Percentiles rank a stretch among this genome's conserved stretches.
phyloP scores from a whole-genome alignment of 352 stramenopile genomes.

The Phytopythium boreale region DNA sequence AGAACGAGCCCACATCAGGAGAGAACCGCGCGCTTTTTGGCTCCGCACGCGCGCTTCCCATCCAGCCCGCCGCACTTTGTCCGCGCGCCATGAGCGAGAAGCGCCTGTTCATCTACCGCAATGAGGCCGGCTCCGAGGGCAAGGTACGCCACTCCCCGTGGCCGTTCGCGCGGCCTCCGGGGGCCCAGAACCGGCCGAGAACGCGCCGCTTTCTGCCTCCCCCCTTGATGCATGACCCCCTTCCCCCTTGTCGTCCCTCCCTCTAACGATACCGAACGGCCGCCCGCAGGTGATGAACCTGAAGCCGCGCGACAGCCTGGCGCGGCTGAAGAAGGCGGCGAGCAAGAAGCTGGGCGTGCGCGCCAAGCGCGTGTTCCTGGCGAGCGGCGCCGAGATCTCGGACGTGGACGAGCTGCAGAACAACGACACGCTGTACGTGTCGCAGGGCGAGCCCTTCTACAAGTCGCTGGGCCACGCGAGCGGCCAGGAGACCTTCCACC shows the following conservation, averaged over 20 bases:
- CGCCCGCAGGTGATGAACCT: constrained; percentile 85
- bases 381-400: constrained; percentile 78
- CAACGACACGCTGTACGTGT: constrained; percentile 88
- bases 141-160: constrained; percentile 36
- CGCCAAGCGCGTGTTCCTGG: constrained; percentile 75
- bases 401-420: constrained; percentile 87
- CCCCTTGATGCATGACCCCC: neutral
- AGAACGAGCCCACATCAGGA: too few species aligned
- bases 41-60: too few species aligned
- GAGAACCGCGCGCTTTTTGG: neutral
- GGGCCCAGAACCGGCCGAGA: neutral
- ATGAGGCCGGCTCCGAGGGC: constrained; percentile 77
- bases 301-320: constrained; percentile 62
- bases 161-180: neutral
- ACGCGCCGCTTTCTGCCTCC: neutral
- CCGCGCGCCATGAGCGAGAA: constrained; percentile 63
- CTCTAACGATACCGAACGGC: too few species aligned
- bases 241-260: too few species aligned
- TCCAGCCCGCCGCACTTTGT: too few species aligned
- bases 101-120: constrained; percentile 87
- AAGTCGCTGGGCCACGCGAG: constrained; percentile 59
- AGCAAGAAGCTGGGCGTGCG: constrained; percentile 84
- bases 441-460: constrained; percentile 83
- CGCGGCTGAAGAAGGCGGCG: constrained; percentile 76
- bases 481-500: constrained; percentile 81